Evolutionary conservation across 495 filamentous ascomycete genomes (phyloP), one percentile per base, ranked within the genome.

Genomic region (Talaromyces liani): DNA sequence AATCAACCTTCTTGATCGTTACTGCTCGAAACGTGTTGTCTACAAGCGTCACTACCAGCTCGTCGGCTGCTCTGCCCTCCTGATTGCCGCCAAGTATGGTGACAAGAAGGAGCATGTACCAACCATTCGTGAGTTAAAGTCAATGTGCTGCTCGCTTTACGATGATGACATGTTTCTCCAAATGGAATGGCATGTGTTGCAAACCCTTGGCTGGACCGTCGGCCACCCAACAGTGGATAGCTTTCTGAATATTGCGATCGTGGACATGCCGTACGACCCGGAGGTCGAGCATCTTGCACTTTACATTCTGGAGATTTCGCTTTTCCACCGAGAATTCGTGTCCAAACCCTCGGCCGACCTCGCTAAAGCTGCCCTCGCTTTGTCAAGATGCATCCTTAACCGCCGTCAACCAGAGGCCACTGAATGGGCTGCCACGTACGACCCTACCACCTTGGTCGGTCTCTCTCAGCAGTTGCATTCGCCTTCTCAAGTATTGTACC

Each of bases 161-260:
- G 94, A 99, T 72, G 93, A 97, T 14, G 94, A 97, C 72, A 98
- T 99, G 94, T 99, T 99, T 77, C 93, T 91, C 16, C 94, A 99
- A 76, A 98, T 99, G 95, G 94, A 99, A 75, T 97, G 96, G 93
- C 94, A 99, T 74, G 94, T 99, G 9, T 82, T 99, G 67, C 92
- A 96, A 76, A 98, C 94, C n/a, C 82, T 99, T 64, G 89, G 91
- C 65, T 99, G 95, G 95, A 85, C 88, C 67, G 88, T 99, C 67
- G 94, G 94, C 47, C 93, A 97, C 79, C 92, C 94, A 1, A 97
- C 94, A 33, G 90, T 97, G 61, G 93, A 98, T 72, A 88, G 84
- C 70, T 99, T 97, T 77, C 82, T 97, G 47, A 88, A 96, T 66
- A 72, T 96, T 64, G 79, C 81, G 25, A 85, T 88, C 62, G 75